Evolutionary conservation across 768 basidiomycete species (phyloP).

Genomic region (Mycena capillaripes): DNA sequence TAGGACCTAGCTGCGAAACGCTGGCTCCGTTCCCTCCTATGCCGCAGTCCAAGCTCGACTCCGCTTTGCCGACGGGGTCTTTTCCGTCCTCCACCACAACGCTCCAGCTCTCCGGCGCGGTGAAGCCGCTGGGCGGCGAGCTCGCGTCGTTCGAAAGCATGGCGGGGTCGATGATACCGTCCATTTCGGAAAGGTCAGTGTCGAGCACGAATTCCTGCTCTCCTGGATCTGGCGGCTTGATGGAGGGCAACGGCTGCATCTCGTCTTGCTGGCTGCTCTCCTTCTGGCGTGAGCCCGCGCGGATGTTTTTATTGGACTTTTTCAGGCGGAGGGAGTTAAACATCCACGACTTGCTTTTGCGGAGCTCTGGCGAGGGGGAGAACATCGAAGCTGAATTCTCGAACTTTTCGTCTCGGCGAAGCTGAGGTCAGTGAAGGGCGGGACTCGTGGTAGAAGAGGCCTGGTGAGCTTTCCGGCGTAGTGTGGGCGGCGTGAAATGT

Average conservation of each 20-base stretch:
- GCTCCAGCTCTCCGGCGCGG: slow-evolving; percentile 83
- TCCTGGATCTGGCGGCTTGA: slow-evolving; percentile 48
- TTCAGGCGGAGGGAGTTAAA: slow-evolving; percentile 29
- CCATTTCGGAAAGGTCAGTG: slow-evolving; percentile 83
- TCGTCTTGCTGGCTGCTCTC: slow-evolving; percentile 45
- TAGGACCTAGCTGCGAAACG: slow-evolving; percentile 68
- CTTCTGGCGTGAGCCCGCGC: slow-evolving; percentile 41
- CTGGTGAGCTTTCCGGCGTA: neutral
- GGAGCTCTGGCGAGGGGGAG: slow-evolving; percentile 50
- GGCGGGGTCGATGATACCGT: slow-evolving; percentile 80
- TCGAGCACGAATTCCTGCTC: slow-evolving; percentile 66
- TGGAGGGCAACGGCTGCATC: slow-evolving; percentile 49
- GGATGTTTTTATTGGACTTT: slow-evolving; percentile 55
- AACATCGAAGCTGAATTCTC: no score
- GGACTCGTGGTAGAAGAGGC: neutral
- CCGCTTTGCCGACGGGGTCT: slow-evolving; percentile 46
- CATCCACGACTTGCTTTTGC: slow-evolving; percentile 61
- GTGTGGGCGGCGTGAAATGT: neutral
- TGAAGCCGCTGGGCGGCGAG: slow-evolving; percentile 56
- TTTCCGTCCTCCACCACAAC: slow-evolving; percentile 63
- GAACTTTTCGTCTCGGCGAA: neutral
- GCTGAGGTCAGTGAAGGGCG: neutral
- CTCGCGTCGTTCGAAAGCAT: slow-evolving; percentile 47
- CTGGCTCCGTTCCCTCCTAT: neutral
- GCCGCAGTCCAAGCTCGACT: slow-evolving; percentile 44